Evolutionary conservation across 495 filamentous ascomycete species (phyloP), one percentile per base, ranked within the genome.

Genomic region (Elasticomyces elasticus): DNA sequence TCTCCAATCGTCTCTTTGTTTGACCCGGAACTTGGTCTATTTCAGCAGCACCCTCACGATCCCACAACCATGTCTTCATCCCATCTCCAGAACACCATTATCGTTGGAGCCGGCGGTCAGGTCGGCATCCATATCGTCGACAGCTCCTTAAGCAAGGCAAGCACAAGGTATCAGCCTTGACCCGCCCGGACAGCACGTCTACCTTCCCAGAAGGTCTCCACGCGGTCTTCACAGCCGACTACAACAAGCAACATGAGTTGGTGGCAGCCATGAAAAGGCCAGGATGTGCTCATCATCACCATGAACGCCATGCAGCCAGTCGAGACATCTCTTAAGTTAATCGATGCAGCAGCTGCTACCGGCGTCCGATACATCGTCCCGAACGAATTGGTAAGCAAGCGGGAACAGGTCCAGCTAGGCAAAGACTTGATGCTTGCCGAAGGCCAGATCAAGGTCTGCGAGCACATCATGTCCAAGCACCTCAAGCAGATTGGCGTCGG

Each of bases 351-450:
- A 1, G 78, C 71, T 3, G 69, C 74, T 33, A 82, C 84, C 1
- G 75, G 74, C 4, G 78, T 87, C 0, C 67, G 64, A 0, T 85
- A 77, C 66, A 66, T 87, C 51, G 60, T 86, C 30, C 83, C 84
- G 20, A 84, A 84, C 64, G 72, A 71, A 12, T 60, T 27, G 24
- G 31, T 33, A 11, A 6, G 19, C 23, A 19, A 40, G 10, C 13
- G 41, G 10, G 41, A 33, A 15, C 7, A 7, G 30, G 15, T 9
- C 30, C 7, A 33, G 30, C 15, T 40, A 22, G 26, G n/a, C 3
- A 15, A 33, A 19, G 19, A 19, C 25, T 6, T 31, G 0, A 22
- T 24, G 12, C 40, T 52, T 11, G 49, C 37, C 26, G 26, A 1
- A 4, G 12, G 26, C 5, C n/a, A 3, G 1, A 23, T 43, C 1